phyloP scores from a whole-genome alignment of 2,329 filamentous ascomycete genomes.

The Hypoxylon sp. region DNA sequence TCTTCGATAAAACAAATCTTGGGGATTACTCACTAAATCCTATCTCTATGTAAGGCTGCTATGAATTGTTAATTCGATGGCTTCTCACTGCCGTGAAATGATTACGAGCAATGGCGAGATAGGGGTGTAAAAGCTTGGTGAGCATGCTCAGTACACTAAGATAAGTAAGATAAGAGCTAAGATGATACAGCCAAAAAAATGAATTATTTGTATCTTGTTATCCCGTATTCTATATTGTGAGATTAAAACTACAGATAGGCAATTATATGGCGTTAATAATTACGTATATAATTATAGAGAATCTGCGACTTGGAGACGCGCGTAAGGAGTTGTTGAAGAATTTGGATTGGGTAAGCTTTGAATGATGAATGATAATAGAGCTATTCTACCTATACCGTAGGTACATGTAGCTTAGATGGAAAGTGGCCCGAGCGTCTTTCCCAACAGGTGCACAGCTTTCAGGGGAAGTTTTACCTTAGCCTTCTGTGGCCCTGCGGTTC shows the following conservation, averaged over 20 bases:
- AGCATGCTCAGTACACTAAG: too few relatives aligned
- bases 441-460: slow-evolving; percentile 32
- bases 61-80: background rate
- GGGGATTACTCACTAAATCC: background rate
- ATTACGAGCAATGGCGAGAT: too few relatives aligned
- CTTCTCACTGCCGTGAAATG: background rate
- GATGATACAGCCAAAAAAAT: too few relatives aligned
- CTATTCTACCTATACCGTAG: too few relatives aligned
- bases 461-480: slow-evolving; percentile 32
- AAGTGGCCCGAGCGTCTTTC: slow-evolving; percentile 25
- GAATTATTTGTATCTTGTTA: too few relatives aligned
- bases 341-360: slow-evolving; percentile 2
- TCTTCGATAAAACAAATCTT: background rate
- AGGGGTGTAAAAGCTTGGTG: too few relatives aligned
- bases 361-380: background rate
- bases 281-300: background rate
- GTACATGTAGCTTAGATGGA: slow-evolving; percentile 2
- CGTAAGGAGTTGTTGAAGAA: slow-evolving; percentile 6
- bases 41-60: background rate
- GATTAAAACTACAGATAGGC: background rate
- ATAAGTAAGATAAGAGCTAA: too few relatives aligned
- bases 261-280: background rate
- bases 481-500: slow-evolving; percentile 21
- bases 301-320: background rate
- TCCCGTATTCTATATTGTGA: too few relatives aligned